Conservation (phyloP, 1,139 yeast genomes). For the Spathaspora sp. region DNA sequence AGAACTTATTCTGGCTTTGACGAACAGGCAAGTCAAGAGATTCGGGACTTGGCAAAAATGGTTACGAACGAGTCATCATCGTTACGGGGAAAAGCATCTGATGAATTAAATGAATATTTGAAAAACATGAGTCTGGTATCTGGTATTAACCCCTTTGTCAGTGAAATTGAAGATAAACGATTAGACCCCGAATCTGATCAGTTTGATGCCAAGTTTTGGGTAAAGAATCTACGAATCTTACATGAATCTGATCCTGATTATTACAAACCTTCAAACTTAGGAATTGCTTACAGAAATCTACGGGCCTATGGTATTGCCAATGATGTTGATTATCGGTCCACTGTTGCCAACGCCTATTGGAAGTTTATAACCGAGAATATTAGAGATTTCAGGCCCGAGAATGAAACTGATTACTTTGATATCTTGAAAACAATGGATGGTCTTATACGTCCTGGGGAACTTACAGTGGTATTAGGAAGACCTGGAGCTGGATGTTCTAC, state of each 20-base stretch:
- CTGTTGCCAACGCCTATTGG: conserved; percentile 53
- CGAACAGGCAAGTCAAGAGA: conserved; percentile 25
- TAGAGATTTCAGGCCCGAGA: conserved; percentile 32
- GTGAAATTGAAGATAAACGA: conserved; percentile 10
- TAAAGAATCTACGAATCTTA: conserved; percentile 62
- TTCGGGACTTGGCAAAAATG: conserved; percentile 28
- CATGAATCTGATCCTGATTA: conserved; percentile 59
- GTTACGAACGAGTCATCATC: conserved; percentile 3
- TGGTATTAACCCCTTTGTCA: conserved; percentile 39
- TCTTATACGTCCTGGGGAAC: conserved; percentile 57
- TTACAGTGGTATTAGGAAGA: conserved; percentile 57
- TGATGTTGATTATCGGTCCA: conserved; percentile 78
- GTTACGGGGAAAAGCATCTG: background rate
- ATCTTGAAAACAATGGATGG: conserved; percentile 38
- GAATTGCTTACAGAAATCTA: conserved; percentile 66
- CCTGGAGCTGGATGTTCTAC: conserved; percentile 77
- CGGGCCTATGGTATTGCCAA: conserved; percentile 75
- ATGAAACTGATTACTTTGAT: conserved; percentile 20
- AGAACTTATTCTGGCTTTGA: conserved; percentile 27
- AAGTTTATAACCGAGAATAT: conserved; percentile 19
- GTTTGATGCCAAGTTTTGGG: conserved; percentile 51
- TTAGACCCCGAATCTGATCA: conserved; percentile 12
- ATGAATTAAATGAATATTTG: conserved; percentile 3
- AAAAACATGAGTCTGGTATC: conserved; percentile 54
- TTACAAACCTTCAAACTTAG: conserved; percentile 63